These are phyloP conservation scores for Lachnellula suecica DNA, from an alignment of 2,329 filamentous ascomycete species.

Conservation along the genomic window DNA sequence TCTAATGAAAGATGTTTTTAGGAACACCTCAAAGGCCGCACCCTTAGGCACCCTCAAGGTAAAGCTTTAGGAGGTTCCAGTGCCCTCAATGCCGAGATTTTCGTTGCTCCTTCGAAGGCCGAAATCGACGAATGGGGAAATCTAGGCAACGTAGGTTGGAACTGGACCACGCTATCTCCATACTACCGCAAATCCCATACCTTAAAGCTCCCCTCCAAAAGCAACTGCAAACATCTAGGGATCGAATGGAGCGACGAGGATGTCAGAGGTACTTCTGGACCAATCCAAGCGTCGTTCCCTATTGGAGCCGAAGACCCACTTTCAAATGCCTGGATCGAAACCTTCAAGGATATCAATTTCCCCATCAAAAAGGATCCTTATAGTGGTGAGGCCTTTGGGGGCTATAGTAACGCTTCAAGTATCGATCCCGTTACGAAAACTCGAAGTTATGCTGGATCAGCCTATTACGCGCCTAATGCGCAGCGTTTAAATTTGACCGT, in stretches of 20 bases:
- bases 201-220: neutral
- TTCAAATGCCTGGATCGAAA: slow-evolving; percentile 52
- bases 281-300: slow-evolving; percentile 47
- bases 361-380: slow-evolving; percentile 42
- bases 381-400: slow-evolving; percentile 37
- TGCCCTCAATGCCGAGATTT: slow-evolving; percentile 36
- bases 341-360: slow-evolving; percentile 37
- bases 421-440: slow-evolving; percentile 1
- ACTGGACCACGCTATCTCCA: slow-evolving; percentile 20
- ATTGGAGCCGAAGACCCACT: slow-evolving; percentile 45
- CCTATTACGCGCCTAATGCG: slow-evolving; percentile 12
- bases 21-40: slow-evolving; percentile 11
- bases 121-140: slow-evolving; percentile 39
- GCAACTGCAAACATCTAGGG: neutral
- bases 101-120: slow-evolving; percentile 17
- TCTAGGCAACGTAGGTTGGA: slow-evolving; percentile 42
- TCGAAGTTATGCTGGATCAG: slow-evolving; percentile 17
- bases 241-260: neutral
- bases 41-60: slow-evolving; percentile 27
- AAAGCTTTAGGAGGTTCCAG: slow-evolving; percentile 35
- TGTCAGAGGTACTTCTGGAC: slow-evolving; percentile 50
- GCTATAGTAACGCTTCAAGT: slow-evolving; percentile 22
- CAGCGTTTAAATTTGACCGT: slow-evolving; percentile 66
- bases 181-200: slow-evolving; percentile 3
- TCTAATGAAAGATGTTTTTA: neutral